Evolutionary conservation across 495 filamentous ascomycete genomes (phyloP), one percentile per base, ranked within the genome.

Genomic region (Penicilliopsis zonata): DNA sequence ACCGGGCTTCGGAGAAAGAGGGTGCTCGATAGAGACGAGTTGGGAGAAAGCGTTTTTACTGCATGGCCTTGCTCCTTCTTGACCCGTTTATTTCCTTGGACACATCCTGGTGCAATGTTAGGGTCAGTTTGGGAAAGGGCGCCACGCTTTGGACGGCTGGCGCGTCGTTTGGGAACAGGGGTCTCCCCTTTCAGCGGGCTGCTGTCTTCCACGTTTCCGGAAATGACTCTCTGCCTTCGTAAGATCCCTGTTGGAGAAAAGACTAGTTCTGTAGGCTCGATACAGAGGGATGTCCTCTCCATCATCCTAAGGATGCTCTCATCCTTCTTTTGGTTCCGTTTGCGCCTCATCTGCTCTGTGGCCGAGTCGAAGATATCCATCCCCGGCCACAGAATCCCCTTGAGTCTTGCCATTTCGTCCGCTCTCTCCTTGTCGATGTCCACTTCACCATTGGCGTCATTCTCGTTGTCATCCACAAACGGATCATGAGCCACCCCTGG

Each of bases 351-450:
- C 29, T 80, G 70, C 33, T 74, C 64, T 1, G 74, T 83, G 5
- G 86, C 86, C 8, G 85, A 79, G 47, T 94, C 86, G 44, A 92
- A 93, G 13, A 88, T 55, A 33, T 78, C 74, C 86, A 94, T 94
- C 6, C 86, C 86, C 3, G 81, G 81, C 66, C 74, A 92, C 28
- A 70, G 49, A 5, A 82, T 54, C 0, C 86, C 86, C 52, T 93
- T 94, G 37, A 94, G 60, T 31, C 54, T 47, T 27, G 49, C 33
- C 14, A 63, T 57, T 18, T 63, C 65, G 23, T 60, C 56, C n/a
- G 52, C 43, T 13, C 53, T 49, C 8, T 46, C 42, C 13, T 55
- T 59, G 15, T 57, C 43, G 9, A 37, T 34, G 10, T 20, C 32
- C 3, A 30, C 28, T 9, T 41, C 37, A 9, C 22, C 22, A 8